Evolutionary conservation across 2,329 filamentous ascomycete genomes (phyloP).

Genomic region (Fusarium cyanostomum): DNA sequence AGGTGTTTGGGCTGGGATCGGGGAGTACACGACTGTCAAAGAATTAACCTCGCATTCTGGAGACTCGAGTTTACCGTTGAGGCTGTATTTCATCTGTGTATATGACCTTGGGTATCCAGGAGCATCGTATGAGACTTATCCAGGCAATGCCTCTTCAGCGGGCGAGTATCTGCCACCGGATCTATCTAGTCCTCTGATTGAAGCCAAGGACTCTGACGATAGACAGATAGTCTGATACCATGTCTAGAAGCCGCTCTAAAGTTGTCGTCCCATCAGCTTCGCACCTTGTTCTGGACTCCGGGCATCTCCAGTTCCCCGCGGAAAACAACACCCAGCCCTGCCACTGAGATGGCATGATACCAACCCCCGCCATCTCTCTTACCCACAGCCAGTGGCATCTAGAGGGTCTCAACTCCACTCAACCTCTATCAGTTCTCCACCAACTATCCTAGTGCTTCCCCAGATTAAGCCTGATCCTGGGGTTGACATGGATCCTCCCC

Average conservation of each 20-base stretch:
- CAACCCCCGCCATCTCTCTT: slow-evolving; percentile 14
- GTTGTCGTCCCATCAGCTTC: slow-evolving; percentile 25
- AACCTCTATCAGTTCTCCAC: slow-evolving; percentile 36
- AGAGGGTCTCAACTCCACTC: neutral
- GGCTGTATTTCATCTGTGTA: too few species aligned
- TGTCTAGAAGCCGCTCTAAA: slow-evolving; percentile 5
- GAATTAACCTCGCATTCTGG: too few species aligned
- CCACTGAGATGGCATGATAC: slow-evolving; percentile 15
- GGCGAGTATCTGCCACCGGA: too few species aligned
- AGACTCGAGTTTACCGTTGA: too few species aligned
- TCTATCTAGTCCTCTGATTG: neutral
- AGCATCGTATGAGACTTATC: too few species aligned
- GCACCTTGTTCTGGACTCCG: slow-evolving; percentile 27
- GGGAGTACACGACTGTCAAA: neutral
- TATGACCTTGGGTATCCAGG: too few species aligned
- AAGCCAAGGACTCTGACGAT: neutral
- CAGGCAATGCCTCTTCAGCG: too few species aligned
- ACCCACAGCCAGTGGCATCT: slow-evolving; percentile 18
- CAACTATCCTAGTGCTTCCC: slow-evolving; percentile 28
- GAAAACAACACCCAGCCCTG: slow-evolving; percentile 11
- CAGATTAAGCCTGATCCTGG: slow-evolving; percentile 26
- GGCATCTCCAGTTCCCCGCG: slow-evolving; percentile 20
- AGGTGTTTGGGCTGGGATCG: slow-evolving; percentile 13
- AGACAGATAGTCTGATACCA: slow-evolving; percentile 8
- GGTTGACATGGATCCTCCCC: slow-evolving; percentile 26